Conservation (phyloP, 2,329 filamentous ascomycete species). For the Aspergillus aculeatinus region DNA sequence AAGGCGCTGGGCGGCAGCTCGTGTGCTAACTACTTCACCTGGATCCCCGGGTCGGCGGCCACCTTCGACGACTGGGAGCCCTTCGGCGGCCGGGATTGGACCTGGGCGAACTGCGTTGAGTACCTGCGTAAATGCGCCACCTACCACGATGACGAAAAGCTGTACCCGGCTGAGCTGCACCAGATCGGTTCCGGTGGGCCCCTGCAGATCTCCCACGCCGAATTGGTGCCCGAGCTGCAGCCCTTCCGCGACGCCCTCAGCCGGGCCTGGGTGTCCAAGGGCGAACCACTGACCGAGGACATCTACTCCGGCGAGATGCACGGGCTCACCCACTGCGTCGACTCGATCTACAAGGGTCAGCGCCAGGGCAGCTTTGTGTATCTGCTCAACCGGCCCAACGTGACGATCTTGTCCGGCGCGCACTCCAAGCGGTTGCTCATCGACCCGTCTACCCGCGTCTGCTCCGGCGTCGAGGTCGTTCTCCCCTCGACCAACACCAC, state of each 20-base stretch:
- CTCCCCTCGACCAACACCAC: conserved; percentile 40
- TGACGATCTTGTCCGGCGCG: conserved; percentile 51
- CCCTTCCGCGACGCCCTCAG: conserved; percentile 49
- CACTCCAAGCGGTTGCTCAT: conserved; percentile 57
- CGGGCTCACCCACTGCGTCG: conserved; percentile 55
- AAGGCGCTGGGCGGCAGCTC: conserved; percentile 60
- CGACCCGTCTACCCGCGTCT: conserved; percentile 44
- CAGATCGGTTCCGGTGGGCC: conserved; percentile 56
- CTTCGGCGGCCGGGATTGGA: conserved; percentile 54
- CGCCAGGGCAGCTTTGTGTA: conserved; percentile 55
- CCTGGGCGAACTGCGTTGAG: conserved; percentile 51
- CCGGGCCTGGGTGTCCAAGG: conserved; percentile 56
- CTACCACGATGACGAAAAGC: conserved; percentile 56
- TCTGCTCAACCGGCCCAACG: conserved; percentile 55
- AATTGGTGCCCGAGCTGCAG: conserved; percentile 54
- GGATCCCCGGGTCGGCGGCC: conserved; percentile 58
- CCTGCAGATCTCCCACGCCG: conserved; percentile 55
- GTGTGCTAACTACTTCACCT: conserved; percentile 64
- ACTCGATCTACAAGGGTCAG: conserved; percentile 59
- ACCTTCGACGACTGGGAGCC: conserved; percentile 56
- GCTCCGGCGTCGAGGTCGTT: conserved; percentile 51
- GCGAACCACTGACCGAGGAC: conserved; percentile 52
- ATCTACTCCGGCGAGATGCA: conserved; percentile 57
- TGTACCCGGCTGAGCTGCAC: conserved; percentile 49
- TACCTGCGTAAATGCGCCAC: conserved; percentile 59